phyloP scores from a whole-genome alignment of 2,329 filamentous ascomycete species.

The Cladorrhinum sp. region DNA sequence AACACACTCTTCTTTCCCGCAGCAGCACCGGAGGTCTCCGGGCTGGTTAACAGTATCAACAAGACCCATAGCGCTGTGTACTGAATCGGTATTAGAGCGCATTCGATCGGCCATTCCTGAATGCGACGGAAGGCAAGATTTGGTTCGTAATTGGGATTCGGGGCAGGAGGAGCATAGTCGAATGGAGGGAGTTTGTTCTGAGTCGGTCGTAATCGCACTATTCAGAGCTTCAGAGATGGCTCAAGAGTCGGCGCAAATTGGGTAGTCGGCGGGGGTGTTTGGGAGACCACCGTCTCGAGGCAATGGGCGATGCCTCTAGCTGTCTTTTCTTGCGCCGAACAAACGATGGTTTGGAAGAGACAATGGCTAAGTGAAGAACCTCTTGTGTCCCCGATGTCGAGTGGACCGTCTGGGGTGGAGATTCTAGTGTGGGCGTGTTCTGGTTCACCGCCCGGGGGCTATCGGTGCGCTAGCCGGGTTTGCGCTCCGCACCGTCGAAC shows the following conservation, averaged over 20 bases:
- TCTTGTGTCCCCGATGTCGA: not conserved
- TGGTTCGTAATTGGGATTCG: not conserved
- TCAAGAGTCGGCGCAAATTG: not conserved
- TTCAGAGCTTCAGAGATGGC: not conserved
- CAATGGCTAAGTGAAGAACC: not conserved
- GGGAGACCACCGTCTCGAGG: not conserved
- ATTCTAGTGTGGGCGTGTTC: not conserved
- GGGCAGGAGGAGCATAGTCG: conserved; percentile 6
- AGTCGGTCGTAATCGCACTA: not conserved
- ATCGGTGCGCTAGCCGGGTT: conserved; percentile 9
- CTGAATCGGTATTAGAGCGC: not conserved
- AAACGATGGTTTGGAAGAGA: not conserved
- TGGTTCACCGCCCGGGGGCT: conserved; percentile 2
- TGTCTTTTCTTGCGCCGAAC: not conserved
- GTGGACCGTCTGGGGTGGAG: not conserved
- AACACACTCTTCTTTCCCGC: conserved; percentile 74
- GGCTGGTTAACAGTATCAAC: conserved; percentile 10
- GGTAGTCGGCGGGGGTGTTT: not conserved
- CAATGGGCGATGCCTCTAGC: not conserved
- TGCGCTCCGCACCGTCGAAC: conserved; percentile 5
- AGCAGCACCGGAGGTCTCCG: conserved; percentile 67
- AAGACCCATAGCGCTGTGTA: conserved; percentile 15
- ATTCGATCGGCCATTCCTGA: conserved; percentile 5
- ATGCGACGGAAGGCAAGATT: not conserved
- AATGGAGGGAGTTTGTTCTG: not conserved